Evolutionary conservation across 2,329 filamentous ascomycete species (phyloP).

Genomic region (Alternaria sp.): DNA sequence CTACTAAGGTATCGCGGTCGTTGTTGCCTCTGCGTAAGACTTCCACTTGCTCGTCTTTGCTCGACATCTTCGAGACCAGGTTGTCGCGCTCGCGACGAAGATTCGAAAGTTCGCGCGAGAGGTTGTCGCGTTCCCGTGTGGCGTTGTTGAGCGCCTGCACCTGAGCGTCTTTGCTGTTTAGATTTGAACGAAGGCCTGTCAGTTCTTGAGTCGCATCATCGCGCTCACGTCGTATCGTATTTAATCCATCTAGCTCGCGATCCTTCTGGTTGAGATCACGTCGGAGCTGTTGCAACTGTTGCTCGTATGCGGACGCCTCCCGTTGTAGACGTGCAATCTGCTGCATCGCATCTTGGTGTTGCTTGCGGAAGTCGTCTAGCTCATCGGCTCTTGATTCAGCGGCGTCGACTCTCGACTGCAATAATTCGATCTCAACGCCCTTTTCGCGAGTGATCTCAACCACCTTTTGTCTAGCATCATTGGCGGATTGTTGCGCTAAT

Average conservation of each 20-base stretch:
- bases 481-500: constrained; percentile 52
- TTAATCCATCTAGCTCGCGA: constrained; percentile 39
- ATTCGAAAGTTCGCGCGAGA: constrained; percentile 40
- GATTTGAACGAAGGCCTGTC: constrained; percentile 37
- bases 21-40: constrained; percentile 38
- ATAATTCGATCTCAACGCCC: constrained; percentile 48
- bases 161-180: constrained; percentile 42
- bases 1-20: constrained; percentile 42
- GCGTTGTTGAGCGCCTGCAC: constrained; percentile 43
- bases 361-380: constrained; percentile 47
- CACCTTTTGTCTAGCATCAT: constrained; percentile 50
- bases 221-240: constrained; percentile 41
- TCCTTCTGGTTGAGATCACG: constrained; percentile 42
- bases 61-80: constrained; percentile 35
- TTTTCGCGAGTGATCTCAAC: constrained; percentile 50
- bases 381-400: constrained; percentile 48
- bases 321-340: constrained; percentile 44
- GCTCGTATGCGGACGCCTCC: constrained; percentile 41
- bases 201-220: constrained; percentile 47
- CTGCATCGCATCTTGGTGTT: constrained; percentile 47
- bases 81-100: constrained; percentile 45
- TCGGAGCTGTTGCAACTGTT: constrained; percentile 44
- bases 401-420: constrained; percentile 48
- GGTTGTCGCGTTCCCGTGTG: constrained; percentile 38
- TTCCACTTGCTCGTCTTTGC: constrained; percentile 44